Evolutionary conservation across 2,329 filamentous ascomycete species (phyloP), one percentile per base, ranked within the genome.

Genomic region (Colletotrichum eleusines): DNA sequence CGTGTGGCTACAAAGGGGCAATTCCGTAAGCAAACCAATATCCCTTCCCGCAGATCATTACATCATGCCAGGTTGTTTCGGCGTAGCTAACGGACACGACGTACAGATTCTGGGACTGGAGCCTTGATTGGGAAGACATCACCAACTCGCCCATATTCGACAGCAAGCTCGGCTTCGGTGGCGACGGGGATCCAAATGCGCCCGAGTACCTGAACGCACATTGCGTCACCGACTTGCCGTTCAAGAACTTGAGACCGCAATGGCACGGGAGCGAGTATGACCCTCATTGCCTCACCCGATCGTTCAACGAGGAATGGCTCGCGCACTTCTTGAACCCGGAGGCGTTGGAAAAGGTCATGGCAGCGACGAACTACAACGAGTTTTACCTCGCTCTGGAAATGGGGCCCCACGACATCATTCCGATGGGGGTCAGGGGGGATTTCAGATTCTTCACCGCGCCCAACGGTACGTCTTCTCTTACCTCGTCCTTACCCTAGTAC

Each of bases 61-160:
- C 14, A 51, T 28, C 48, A 51, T 31, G 26, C 1, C 16, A 20
- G 23, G 26, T 20, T 20, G 7, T 31, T 50, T 69, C 20, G 14
- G 53, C 31, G 20, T 38, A 16, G 53, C 53, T 38, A 23, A 55
- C 20, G 33, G 53, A 23, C 4, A 31, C 44, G 18, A 12, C 26
- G 8, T 1, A 28, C 57, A 66, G 64, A 14, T 70, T 72, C 63
- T 72, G 63, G 69, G 64, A 73, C 50, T 74, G 73, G 73, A 68
- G 60, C 18, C 69, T 73, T 2, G 73, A 74, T 62, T 73, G 72
- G 72, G 68, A 70, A 46, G 44, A 74, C 28, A 61, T 72, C 5
- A 60, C 69, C 26, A 65, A 51, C 28, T 74, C 73, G 20, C 69
- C 73, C 2, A 71, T 74, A 16, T 74, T 68, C 50, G 65, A 69